Conservation (phyloP, 2,329 filamentous ascomycete genomes). For the Ophiostoma quercus region DNA sequence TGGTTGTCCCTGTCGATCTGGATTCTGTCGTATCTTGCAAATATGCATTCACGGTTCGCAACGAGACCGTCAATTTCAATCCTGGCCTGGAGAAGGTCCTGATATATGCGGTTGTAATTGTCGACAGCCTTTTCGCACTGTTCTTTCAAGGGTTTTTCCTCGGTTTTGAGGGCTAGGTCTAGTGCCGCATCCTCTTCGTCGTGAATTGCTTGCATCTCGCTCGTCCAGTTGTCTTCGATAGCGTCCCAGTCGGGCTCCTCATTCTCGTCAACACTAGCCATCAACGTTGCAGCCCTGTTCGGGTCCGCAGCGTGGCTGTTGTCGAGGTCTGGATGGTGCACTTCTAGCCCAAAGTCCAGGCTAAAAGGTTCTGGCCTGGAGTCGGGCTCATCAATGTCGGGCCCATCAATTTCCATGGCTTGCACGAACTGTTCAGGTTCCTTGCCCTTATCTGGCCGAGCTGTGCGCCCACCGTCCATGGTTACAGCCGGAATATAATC, state of each 20-base stretch:
- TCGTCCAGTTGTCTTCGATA: conserved; percentile 36
- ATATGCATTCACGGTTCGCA: conserved; percentile 24
- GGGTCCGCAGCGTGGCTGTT: neutral
- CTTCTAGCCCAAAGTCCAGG: neutral
- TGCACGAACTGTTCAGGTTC: neutral
- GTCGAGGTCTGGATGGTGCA: neutral
- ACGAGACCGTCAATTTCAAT: conserved; percentile 24
- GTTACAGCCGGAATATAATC: too few species aligned
- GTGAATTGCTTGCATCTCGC: conserved; percentile 22
- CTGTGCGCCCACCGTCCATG: neutral
- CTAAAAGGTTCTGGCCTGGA: neutral
- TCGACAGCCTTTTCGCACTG: conserved; percentile 37
- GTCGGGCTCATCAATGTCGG: neutral
- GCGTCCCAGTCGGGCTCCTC: conserved; percentile 33
- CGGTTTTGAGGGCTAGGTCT: conserved; percentile 33
- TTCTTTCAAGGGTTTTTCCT: conserved; percentile 32
- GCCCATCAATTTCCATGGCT: neutral
- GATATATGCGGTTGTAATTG: conserved; percentile 36
- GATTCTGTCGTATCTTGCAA: conserved; percentile 21
- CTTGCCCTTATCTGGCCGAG: neutral
- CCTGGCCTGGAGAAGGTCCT: conserved; percentile 36
- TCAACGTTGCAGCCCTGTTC: neutral
- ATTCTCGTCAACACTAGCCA: neutral
- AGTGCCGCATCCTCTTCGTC: conserved; percentile 33
- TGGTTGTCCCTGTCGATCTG: conserved; percentile 4